Base-by-base conservation (phyloP, 1,139 yeast genomes). In the Pichia inconspicua region DNA sequence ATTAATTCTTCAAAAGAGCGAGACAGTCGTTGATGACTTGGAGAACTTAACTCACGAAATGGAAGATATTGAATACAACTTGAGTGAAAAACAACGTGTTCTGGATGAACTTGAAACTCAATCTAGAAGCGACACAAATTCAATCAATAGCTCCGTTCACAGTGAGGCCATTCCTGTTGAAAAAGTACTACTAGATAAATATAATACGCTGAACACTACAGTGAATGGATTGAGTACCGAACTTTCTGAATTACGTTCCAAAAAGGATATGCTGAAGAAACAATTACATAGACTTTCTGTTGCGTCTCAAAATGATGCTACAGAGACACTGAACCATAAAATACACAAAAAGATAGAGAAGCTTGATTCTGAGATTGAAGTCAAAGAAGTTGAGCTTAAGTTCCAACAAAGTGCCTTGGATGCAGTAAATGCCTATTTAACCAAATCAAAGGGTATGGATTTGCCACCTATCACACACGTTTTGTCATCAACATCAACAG, bases 341-440 rank as follows among this genome's bases (percentile, higher is more conserved):
- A 17, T 47, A 6, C n/a, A 37, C 12, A 45, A 47, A 5, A 50
- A 48, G 22, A 4, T 50, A n/a, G 30, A 40, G 3, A 42, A 46
- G 8, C 40, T 48, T 31, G 43, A 47, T n/a, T 47, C 43, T 36
- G 44, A 47, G 15, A 41, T 54, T 39, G 56, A 54, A 34, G 28
- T 48, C 11, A 47, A 50, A 12, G 35, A 43, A 25, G 43, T 51
- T 36, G 57, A 51, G 30, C 25, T 54, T 25, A 28, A 37, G 15
- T 52, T 51, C 2, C 54, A 55, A 43, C 41, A 40, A 27, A 52
- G 50, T 42, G 56, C 55, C 1, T 41, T 55, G 3, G 35, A 28
- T 15, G 56, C 55, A 9, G 53, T 55, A 7, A 35, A 45, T 19
- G 51, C 52, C 7, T 54, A 55, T 47, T 46, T 55, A 22, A 40